phyloP scores from a whole-genome alignment of 2,329 filamentous ascomycete species.

The Aspergillus floridensis region DNA sequence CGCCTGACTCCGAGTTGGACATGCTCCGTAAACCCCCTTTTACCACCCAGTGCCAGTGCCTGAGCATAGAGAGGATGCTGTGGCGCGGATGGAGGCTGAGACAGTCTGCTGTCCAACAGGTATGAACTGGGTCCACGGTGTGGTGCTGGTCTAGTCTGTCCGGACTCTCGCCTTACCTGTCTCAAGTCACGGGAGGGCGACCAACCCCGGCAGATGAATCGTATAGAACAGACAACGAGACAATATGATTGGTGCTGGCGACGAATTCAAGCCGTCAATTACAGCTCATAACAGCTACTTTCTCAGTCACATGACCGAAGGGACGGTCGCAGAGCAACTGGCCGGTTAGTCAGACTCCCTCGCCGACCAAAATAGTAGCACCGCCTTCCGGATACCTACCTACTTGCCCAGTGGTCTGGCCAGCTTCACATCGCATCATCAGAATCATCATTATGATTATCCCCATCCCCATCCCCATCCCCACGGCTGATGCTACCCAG shows the following conservation, averaged over 20 bases:
- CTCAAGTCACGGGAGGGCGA: neutral
- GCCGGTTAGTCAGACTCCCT: neutral
- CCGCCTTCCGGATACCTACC: neutral
- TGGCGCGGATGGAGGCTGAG: constrained; percentile 1
- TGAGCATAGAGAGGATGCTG: neutral
- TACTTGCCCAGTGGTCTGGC: neutral
- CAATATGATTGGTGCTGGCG: neutral
- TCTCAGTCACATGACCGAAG: neutral
- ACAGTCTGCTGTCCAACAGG: neutral
- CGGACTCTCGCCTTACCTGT: neutral
- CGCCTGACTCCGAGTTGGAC: neutral
- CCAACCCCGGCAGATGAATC: neutral
- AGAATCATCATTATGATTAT: neutral
- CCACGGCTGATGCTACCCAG: neutral
- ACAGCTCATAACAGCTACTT: neutral
- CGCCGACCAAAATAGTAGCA: neutral
- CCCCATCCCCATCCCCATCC: neutral
- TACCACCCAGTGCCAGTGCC: neutral
- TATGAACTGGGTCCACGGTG: neutral
- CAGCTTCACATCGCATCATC: neutral
- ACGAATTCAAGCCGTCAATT: neutral
- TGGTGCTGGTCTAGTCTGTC: neutral
- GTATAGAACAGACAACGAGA: neutral
- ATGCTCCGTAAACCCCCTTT: neutral
- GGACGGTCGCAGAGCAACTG: neutral